Evolutionary conservation across 805 yeast species (phyloP).

Genomic region (Brettanomyces sp.): DNA sequence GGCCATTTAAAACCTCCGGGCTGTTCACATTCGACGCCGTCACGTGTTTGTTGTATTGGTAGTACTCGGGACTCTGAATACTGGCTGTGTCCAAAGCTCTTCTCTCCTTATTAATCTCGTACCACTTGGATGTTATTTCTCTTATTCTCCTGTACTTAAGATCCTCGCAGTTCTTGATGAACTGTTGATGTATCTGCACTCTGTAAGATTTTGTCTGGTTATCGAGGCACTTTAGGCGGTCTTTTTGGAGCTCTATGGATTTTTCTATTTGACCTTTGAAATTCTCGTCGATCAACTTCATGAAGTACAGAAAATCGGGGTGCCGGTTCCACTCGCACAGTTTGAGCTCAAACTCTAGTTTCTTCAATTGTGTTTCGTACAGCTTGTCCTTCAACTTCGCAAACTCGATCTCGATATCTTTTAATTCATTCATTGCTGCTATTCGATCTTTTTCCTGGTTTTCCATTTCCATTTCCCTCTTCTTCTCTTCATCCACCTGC

Average conservation of each 20-base stretch:
- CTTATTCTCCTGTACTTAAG: conserved; percentile 54
- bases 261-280: conserved; percentile 55
- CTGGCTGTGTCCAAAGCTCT: conserved; percentile 65
- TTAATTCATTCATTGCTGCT: conserved; percentile 62
- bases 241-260: conserved; percentile 35
- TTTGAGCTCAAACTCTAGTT: conserved; percentile 73
- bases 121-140: conserved; percentile 80
- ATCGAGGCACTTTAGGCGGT: conserved; percentile 67
- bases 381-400: conserved; percentile 78
- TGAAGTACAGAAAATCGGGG: conserved; percentile 74
- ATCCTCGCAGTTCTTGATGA: conserved; percentile 57
- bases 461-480: conserved; percentile 19
- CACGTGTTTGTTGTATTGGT: conserved; percentile 22
- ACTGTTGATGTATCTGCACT: conserved; percentile 77
- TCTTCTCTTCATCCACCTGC: conserved; percentile 10
- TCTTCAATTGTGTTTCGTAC: conserved; percentile 71
- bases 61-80: conserved; percentile 39
- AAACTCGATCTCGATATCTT: conserved; percentile 76
- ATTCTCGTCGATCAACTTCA: conserved; percentile 60
- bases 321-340: conserved; percentile 86
- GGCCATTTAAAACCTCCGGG: conserved; percentile 26
- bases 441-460: conserved; percentile 36
- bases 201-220: conserved; percentile 75
- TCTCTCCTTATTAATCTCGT: conserved; percentile 82
- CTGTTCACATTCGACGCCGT: conserved; percentile 15